phyloP scores from a whole-genome alignment of 192 early-diverging fungal genomes.

The Lunasporangiospora selenospora region DNA sequence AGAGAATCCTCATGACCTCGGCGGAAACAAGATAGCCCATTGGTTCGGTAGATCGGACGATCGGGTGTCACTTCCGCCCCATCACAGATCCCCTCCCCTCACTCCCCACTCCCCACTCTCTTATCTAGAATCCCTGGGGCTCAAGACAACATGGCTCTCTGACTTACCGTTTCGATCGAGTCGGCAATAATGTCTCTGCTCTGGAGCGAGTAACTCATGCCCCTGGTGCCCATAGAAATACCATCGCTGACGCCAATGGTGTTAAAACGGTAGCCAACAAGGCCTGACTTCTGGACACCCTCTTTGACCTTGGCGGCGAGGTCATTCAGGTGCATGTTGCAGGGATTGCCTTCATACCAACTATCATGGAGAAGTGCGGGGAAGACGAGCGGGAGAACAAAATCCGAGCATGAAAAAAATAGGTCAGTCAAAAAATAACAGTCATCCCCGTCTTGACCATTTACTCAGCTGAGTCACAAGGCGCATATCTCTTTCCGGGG shows the following conservation, averaged over 20 bases:
- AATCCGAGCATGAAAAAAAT: constrained; percentile 4
- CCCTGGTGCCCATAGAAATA: constrained; percentile 96
- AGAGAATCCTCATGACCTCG: too few relatives aligned
- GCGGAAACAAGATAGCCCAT: too few relatives aligned
- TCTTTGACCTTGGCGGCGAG: constrained; percentile 90
- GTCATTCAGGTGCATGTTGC: constrained; percentile 99
- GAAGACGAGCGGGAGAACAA: too few relatives aligned
- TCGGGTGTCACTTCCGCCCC: too few relatives aligned
- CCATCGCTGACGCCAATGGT: constrained; percentile 98
- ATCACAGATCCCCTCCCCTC: too few relatives aligned
- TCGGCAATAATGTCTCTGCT: constrained; percentile 98
- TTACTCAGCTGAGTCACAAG: background rate
- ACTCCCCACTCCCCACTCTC: too few relatives aligned
- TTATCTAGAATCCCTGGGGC: too few relatives aligned
- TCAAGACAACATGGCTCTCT: too few relatives aligned
- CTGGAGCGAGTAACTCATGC: constrained; percentile 98
- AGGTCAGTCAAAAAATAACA: background rate
- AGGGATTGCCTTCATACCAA: constrained; percentile 99
- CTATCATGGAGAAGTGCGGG: too few relatives aligned
- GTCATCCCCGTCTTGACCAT: background rate
- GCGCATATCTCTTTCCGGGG: too few relatives aligned
- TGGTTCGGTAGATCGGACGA: too few relatives aligned
- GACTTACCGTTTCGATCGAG: constrained; percentile 92
- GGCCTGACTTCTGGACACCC: constrained; percentile 86
- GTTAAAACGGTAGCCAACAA: constrained; percentile 98